These are phyloP conservation scores for Neckera pumila DNA, from an alignment of 225 moss, liverwort and hornwort species.

Conservation along the genomic window DNA sequence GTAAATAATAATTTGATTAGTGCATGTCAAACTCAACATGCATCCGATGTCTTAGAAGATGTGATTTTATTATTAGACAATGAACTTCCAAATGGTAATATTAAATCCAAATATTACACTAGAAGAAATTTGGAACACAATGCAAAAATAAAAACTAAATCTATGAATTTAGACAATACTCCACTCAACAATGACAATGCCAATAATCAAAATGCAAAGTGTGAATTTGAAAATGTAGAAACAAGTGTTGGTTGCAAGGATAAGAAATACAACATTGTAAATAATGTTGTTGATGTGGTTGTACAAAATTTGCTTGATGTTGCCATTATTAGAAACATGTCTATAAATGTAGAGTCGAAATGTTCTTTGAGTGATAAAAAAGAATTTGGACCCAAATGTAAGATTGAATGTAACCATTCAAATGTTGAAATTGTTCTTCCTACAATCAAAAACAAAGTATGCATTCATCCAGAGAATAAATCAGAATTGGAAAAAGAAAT, in stretches of 20 bases:
- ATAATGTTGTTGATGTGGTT: not conserved
- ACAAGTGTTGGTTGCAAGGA: not conserved
- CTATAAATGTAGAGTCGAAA: not conserved
- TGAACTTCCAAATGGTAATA: not conserved
- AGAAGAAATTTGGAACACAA: not conserved
- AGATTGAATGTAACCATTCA: not conserved
- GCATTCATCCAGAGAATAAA: not conserved
- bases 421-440: not conserved
- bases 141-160: not conserved
- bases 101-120: not conserved
- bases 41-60: not conserved
- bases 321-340: not conserved
- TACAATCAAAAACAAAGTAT: not conserved
- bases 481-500: slow-evolving; percentile 85
- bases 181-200: not conserved
- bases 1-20: not conserved
- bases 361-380: not conserved
- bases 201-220: not conserved
- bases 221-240: not conserved
- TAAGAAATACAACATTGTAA: not conserved
- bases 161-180: not conserved
- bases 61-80: not conserved
- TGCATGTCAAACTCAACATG: not conserved
- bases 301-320: slow-evolving; percentile 3
- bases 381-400: not conserved